phyloP scores from a whole-genome alignment of 495 filamentous ascomycete species.

The Penicillium chermesinum region DNA sequence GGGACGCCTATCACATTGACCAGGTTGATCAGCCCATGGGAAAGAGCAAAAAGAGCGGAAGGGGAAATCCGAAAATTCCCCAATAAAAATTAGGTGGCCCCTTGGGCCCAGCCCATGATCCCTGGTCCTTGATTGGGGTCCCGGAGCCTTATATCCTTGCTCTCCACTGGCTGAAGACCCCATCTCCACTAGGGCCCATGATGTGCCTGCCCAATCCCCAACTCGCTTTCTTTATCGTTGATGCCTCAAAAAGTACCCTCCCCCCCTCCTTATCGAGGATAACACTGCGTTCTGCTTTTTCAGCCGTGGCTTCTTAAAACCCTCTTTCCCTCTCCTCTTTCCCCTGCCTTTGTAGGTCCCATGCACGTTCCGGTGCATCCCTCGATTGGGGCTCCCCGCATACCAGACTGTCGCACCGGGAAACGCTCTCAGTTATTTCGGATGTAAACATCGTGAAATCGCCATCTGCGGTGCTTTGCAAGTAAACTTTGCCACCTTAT shows the following conservation, averaged over 20 bases:
- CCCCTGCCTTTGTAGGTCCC: background rate
- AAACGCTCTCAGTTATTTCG: background rate
- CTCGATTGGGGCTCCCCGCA: constrained; percentile 1
- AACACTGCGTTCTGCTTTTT: too few relatives aligned
- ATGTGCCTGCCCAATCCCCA: background rate
- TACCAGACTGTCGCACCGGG: background rate
- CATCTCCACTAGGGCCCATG: background rate
- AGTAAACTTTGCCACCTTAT: too few relatives aligned
- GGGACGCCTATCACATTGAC: background rate
- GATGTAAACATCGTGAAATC: background rate
- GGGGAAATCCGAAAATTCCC: background rate
- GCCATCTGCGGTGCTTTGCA: background rate
- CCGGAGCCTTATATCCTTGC: too few relatives aligned
- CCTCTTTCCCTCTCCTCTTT: background rate
- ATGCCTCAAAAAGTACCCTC: too few relatives aligned
- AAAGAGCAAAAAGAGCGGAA: background rate
- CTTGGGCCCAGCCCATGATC: too few relatives aligned
- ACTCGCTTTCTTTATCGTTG: background rate
- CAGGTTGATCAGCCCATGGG: background rate
- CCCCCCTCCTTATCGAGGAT: background rate
- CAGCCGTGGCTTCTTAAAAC: background rate
- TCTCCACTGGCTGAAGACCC: too few relatives aligned
- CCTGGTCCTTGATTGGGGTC: too few relatives aligned
- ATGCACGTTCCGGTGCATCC: background rate
- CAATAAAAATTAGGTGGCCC: too few relatives aligned